phyloP scores from a whole-genome alignment of 2,329 filamentous ascomycete species.

The Talaromyces verruculosus region DNA sequence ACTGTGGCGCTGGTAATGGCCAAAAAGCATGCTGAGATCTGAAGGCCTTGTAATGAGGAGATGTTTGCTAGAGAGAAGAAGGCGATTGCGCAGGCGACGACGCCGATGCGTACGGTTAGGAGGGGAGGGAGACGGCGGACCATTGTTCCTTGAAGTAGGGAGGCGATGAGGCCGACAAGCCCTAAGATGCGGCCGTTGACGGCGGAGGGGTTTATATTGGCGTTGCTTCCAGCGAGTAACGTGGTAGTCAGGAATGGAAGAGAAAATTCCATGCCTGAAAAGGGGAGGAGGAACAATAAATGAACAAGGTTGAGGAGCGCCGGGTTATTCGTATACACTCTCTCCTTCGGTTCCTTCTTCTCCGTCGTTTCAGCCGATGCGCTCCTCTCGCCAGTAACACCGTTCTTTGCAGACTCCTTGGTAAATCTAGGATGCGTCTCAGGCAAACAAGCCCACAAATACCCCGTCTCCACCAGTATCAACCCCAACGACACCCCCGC shows the following conservation, averaged over 20 bases:
- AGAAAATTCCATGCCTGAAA: slow-evolving; percentile 97
- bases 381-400: background rate
- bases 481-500: slow-evolving; percentile 83
- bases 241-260: slow-evolving; percentile 97
- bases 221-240: slow-evolving; percentile 64
- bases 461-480: slow-evolving; percentile 82
- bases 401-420: slow-evolving; percentile 37
- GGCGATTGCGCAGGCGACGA: slow-evolving; percentile 72
- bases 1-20: slow-evolving; percentile 92
- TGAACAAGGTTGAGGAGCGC: slow-evolving; percentile 79
- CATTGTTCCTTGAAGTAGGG: slow-evolving; percentile 88
- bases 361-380: slow-evolving; percentile 17
- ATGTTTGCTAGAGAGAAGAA: slow-evolving; percentile 77
- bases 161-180: slow-evolving; percentile 86
- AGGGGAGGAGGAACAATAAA: slow-evolving; percentile 90
- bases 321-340: slow-evolving; percentile 75
- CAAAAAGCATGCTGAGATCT: slow-evolving; percentile 76
- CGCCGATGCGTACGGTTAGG: slow-evolving; percentile 73
- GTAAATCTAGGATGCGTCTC: slow-evolving; percentile 70
- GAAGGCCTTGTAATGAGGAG: slow-evolving; percentile 67
- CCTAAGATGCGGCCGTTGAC: slow-evolving; percentile 84
- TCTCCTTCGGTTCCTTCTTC: slow-evolving; percentile 32
- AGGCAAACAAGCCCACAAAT: slow-evolving; percentile 79
- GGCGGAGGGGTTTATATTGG: slow-evolving; percentile 54
- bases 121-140: slow-evolving; percentile 82